Evolutionary conservation across 2,329 filamentous ascomycete genomes (phyloP).

Genomic region (Bipolaris oryzae): DNA sequence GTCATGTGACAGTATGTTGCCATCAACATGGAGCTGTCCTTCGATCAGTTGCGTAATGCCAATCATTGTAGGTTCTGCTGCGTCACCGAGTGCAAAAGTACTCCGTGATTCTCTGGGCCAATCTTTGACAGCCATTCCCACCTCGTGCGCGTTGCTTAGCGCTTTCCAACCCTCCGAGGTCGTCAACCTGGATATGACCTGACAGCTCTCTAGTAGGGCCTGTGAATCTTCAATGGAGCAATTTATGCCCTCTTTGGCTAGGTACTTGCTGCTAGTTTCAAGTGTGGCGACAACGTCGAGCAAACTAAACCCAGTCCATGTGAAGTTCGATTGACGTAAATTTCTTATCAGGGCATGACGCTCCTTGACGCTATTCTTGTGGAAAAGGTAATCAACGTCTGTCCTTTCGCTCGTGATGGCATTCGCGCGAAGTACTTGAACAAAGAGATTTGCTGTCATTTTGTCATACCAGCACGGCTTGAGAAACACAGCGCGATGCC

Average conservation of each 20-base stretch:
- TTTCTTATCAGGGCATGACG: slow-evolving; percentile 76
- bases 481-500: slow-evolving; percentile 73
- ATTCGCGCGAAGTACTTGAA: slow-evolving; percentile 83
- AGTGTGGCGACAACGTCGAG: slow-evolving; percentile 69
- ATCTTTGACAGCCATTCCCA: slow-evolving; percentile 72
- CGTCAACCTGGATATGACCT: slow-evolving; percentile 65
- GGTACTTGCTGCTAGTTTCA: slow-evolving; percentile 70
- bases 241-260: slow-evolving; percentile 64
- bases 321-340: slow-evolving; percentile 82
- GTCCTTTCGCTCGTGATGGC: slow-evolving; percentile 84
- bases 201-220: slow-evolving; percentile 69
- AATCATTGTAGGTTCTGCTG: slow-evolving; percentile 59
- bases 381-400: slow-evolving; percentile 88
- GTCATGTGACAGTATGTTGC: slow-evolving; percentile 31
- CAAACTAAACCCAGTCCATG: slow-evolving; percentile 76
- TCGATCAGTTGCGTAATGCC: slow-evolving; percentile 63
- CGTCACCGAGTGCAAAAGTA: slow-evolving; percentile 68
- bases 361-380: slow-evolving; percentile 71
- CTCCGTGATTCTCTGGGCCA: slow-evolving; percentile 67
- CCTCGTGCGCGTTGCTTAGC: slow-evolving; percentile 74
- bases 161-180: slow-evolving; percentile 67
- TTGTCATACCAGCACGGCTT: slow-evolving; percentile 86
- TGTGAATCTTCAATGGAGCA: slow-evolving; percentile 66
- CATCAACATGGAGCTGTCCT: slow-evolving; percentile 62
- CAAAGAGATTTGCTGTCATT: slow-evolving; percentile 81